Evolutionary conservation across 441 rosid genomes (phyloP), one percentile per base, ranked within the genome.

Genomic region (Erysimum cheiri): DNA sequence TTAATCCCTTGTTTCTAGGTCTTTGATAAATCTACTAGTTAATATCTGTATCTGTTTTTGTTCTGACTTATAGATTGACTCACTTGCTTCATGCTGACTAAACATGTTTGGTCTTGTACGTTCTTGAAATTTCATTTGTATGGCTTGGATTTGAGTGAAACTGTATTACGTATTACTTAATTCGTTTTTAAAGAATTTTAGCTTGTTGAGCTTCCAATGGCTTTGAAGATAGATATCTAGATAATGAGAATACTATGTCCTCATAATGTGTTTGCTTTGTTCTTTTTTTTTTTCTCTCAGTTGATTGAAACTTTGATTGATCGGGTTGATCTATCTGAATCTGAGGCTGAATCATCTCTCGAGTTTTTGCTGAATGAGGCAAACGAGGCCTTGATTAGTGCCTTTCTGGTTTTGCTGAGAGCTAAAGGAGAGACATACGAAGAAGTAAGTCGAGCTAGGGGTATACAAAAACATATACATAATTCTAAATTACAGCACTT

Each of bases 381-480:
- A 26, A 80, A 74, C 33, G 98, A 95, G 82, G 83, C 79, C 1
- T 67, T 88, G 64, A 89, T 95, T 61, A 85, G 96, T 82, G 99
- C 97, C 40, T 95, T 90, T 62, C 85, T 95, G 39, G 97, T 92
- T 22, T 60, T 95, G 73, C 78, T 92, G 48, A 87, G 97, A 78
- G 95, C 98, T 71, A 92, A 92, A 83, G 99, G 98, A 54, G 99
- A 95, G 85, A 90, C 96, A 33, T 87, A 63, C 72, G 97, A 90
- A 72, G 98, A 95, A 77, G 96, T 90, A 73, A 82, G 35, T 5
- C 58, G 12, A 1, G 65, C 14, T 15, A 31, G 39, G 8, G 24
- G 0, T 14, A 29, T 33, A 1, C 50, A 3, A 0, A 48, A 37
- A 15, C 19, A 4, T 41, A 4, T 37, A 47, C 52, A 17, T 36